Conservation (phyloP, 108 stramenopile genomes). For the Skeletonema potamos region DNA sequence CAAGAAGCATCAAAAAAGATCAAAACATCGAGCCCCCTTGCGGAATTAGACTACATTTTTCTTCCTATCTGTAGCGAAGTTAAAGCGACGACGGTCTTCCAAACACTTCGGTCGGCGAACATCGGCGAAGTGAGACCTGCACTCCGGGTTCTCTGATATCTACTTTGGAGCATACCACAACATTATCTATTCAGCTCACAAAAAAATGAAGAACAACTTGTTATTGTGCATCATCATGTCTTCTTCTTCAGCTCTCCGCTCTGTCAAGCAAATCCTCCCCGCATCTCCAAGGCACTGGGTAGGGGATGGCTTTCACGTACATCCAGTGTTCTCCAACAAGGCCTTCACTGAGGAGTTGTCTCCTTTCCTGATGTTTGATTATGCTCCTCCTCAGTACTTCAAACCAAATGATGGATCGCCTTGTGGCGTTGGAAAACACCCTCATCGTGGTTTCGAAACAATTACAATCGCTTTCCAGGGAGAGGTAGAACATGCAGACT, state of each 20-base stretch:
- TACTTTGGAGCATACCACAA: no score
- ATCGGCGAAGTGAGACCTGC: no score
- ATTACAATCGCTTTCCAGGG: constrained; percentile 91
- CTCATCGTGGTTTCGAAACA: constrained; percentile 91
- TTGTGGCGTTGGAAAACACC: constrained; percentile 83
- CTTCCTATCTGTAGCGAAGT: no score
- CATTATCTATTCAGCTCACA: no score
- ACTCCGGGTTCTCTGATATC: no score
- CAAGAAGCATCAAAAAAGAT: no score
- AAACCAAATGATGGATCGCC: constrained; percentile 31
- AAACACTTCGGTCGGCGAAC: no score
- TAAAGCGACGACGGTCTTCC: no score
- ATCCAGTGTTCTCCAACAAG: constrained; percentile 81
- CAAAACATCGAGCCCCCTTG: no score
- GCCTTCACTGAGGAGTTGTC: constrained; percentile 78
- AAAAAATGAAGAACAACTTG: no score
- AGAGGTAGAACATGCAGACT: constrained; percentile 88
- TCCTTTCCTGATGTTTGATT: constrained; percentile 89
- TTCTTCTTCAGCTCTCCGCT: constrained; percentile 11
- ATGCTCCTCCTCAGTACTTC: constrained; percentile 73
- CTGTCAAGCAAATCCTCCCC: constrained; percentile 46
- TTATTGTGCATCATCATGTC: not conserved
- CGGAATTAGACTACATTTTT: no score
- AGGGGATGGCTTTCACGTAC: constrained; percentile 79
- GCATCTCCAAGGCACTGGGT: constrained; percentile 75